A percentile compares a stretch with the other conserved stretches of the same genome.
Evolutionary conservation across 345 rosid species (phyloP).

Genomic region (Anacardium occidentale): DNA sequence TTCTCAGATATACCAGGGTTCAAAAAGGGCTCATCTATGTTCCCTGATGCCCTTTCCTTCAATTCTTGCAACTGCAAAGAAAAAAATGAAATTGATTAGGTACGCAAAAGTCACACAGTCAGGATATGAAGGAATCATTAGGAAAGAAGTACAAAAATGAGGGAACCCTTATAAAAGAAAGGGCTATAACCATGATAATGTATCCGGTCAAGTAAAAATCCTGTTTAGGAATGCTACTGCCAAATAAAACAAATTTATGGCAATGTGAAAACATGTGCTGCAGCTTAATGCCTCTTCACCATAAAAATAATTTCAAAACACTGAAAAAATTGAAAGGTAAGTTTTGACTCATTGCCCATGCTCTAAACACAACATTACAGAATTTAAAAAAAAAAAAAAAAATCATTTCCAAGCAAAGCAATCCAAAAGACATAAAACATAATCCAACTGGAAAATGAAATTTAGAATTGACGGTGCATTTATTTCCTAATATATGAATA

Average conservation of each 20-base stretch:
- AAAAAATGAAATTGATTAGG: constrained; percentile 23
- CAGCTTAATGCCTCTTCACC: not conserved
- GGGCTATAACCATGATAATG: not conserved
- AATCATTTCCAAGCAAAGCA: not conserved
- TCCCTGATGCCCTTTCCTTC: constrained; percentile 83
- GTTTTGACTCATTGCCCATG: not conserved
- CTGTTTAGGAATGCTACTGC: not conserved
- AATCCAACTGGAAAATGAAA: not conserved
- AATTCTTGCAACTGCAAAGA: constrained; percentile 80
- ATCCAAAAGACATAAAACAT: not conserved
- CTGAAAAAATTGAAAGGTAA: too few species aligned
- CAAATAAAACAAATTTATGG: not conserved
- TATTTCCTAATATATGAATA: too few species aligned
- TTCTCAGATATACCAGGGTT: constrained; percentile 87
- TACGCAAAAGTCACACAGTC: not conserved
- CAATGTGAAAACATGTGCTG: not conserved
- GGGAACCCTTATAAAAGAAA: not conserved
- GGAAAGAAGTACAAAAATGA: not conserved
- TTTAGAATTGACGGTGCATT: too few species aligned
- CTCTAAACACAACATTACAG: not conserved
- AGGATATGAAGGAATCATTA: not conserved
- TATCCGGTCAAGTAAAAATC: not conserved
- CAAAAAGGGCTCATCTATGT: constrained; percentile 62
- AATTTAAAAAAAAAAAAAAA: too few species aligned
- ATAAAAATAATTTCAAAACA: too few species aligned